These are phyloP conservation scores for Annulohypoxylon stygium DNA, from an alignment of 495 filamentous ascomycete genomes.

Conservation along the genomic window DNA sequence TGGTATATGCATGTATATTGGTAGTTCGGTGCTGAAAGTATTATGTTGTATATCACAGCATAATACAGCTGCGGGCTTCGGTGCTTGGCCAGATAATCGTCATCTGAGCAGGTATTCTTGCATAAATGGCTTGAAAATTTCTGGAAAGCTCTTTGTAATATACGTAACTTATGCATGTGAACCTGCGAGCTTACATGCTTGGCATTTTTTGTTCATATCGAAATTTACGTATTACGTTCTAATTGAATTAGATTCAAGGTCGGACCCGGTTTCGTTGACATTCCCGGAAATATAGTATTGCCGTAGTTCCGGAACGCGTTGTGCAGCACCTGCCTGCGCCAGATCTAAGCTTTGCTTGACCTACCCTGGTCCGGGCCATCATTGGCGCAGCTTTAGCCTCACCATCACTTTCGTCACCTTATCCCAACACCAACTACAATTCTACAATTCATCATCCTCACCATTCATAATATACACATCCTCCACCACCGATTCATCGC, in stretches of 20 bases:
- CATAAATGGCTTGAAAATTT: conserved; percentile 19
- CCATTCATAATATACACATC: not conserved
- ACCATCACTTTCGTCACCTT: conserved; percentile 18
- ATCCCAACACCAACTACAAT: conserved; percentile 25
- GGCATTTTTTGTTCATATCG: conserved; percentile 15
- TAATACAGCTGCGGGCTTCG: not conserved
- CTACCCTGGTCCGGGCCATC: conserved; percentile 31
- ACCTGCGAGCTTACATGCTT: conserved; percentile 22
- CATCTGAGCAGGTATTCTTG: conserved; percentile 5
- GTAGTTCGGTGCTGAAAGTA: not conserved
- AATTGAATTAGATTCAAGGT: conserved; percentile 1
- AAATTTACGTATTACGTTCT: conserved; percentile 4
- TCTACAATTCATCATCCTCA: conserved; percentile 18
- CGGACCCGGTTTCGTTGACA: not conserved
- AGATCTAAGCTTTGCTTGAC: conserved; percentile 21
- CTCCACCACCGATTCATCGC: conserved; percentile 10
- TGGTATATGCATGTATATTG: not conserved
- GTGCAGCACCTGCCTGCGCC: conserved; percentile 40
- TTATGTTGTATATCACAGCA: not conserved
- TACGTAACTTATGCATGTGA: conserved; percentile 43
- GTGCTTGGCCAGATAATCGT: not conserved
- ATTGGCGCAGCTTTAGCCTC: conserved; percentile 45
- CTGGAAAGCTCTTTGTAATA: conserved; percentile 38
- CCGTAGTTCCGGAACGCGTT: conserved; percentile 44
- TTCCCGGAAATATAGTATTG: conserved; percentile 35